Base-by-base conservation (phyloP, 441 rosid genomes). In the Geranium incanum region DNA sequence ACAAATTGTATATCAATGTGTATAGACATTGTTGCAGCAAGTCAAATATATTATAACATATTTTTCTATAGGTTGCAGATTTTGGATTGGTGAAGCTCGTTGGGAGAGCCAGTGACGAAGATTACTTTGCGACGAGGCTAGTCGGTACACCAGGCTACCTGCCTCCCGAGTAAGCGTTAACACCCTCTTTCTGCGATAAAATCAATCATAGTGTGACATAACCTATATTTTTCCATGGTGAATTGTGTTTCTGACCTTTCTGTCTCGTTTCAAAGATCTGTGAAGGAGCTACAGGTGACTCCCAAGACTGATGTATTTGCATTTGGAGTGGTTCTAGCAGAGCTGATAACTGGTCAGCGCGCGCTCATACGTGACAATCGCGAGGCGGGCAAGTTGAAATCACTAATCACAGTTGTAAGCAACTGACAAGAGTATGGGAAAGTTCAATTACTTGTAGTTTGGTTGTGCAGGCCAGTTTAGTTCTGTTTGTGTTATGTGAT, bases 141-240 rank as follows among this genome's bases (percentile, higher is more conserved):
- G 91, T 89, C 5, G 91, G 91, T 38, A 89, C 88, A 23, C 94
- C 91, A 7, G 90, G 91, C 72, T 89, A 89, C 69, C 87, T 86
- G 55, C 88, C 91, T 18, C 91, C 91, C 0, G 90, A 89, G 91
- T 89, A 79, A 60, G 79, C 67, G 28, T 41, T 59, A 0, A 48
- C 13, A 8, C 15, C 18, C 5, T 52, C 57, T 11, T 48, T 48
- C 57, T 39, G 43, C 43, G 8, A 28, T 28, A 28, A 1, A 28
- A 28, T 28, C 33, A 28, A 28, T 28, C 33, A 28, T 28, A 28
- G 33, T 28, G 11, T 43, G 50, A 43, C 50, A 6, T 43, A 6
- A 67, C 18, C 16, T 36, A 11, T 50, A 18, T 23, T 66, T 66
- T 50, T 33, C 71, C 3, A 4, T 8, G 6, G 48, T 66, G 11